Evolutionary conservation across 331 rosid genomes (phyloP).

Genomic region (Arachis monticola): DNA sequence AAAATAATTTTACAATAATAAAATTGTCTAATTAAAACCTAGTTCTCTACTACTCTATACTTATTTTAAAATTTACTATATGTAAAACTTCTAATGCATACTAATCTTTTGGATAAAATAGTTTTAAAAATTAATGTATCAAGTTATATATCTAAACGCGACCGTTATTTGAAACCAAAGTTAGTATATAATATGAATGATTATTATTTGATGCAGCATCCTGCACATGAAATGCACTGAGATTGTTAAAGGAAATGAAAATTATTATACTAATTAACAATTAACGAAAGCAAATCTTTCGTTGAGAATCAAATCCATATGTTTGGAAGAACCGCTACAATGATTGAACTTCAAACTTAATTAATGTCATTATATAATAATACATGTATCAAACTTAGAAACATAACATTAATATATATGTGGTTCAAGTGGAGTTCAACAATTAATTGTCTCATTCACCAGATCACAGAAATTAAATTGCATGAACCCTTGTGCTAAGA

Average conservation of each 20-base stretch:
- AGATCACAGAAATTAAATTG: constrained; percentile 32
- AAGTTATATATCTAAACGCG: no score
- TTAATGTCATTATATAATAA: constrained; percentile 8
- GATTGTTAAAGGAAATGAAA: constrained; percentile 27
- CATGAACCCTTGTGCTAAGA: constrained; percentile 28
- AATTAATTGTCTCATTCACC: constrained; percentile 31
- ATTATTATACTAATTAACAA: background rate
- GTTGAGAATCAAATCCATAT: constrained; percentile 46
- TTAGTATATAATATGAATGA: background rate
- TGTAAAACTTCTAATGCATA: no score
- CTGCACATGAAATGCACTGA: constrained; percentile 46
- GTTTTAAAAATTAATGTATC: no score
- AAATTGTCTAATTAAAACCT: no score
- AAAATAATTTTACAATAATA: no score
- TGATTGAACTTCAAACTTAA: constrained; percentile 40
- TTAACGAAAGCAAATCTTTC: constrained; percentile 28
- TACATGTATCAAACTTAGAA: background rate
- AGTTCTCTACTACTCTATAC: no score
- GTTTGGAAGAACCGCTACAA: constrained; percentile 46
- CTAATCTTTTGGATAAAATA: no score
- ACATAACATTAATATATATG: constrained; percentile 24
- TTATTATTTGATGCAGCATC: background rate
- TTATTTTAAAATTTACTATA: no score
- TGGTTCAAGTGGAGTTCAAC: constrained; percentile 49
- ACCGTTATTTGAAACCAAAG: no score